phyloP scores from a whole-genome alignment of 2,329 filamentous ascomycete genomes.

The Cordyceps javanica region DNA sequence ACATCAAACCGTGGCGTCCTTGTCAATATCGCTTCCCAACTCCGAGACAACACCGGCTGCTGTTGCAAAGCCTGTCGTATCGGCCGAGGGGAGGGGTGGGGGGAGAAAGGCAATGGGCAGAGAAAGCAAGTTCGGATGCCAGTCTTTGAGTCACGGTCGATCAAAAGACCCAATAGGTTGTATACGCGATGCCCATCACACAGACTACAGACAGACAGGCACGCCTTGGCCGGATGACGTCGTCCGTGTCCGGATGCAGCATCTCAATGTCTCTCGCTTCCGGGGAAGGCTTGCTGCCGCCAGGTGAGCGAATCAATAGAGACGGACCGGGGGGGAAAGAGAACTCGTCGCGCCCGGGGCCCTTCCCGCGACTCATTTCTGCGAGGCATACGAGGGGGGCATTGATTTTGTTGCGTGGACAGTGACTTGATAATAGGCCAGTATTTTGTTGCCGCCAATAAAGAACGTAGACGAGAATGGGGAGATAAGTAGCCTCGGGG shows the following conservation, averaged over 20 bases:
- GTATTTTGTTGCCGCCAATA: no score
- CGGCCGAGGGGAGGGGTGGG: not conserved
- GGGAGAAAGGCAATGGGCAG: not conserved
- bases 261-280: not conserved
- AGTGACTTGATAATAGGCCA: no score
- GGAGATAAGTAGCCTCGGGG: not conserved
- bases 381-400: no score
- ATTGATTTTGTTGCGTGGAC: no score
- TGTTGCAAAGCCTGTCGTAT: not conserved
- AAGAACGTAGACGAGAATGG: not conserved
- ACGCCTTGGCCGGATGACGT: not conserved
- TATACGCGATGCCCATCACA: not conserved
- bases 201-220: not conserved
- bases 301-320: no score
- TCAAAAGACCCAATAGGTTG: not conserved
- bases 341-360: no score
- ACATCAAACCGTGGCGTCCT: not conserved
- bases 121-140: not conserved
- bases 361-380: no score
- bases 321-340: no score
- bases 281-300: no score
- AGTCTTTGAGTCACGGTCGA: not conserved
- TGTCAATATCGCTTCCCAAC: not conserved
- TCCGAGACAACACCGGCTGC: not conserved
- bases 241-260: not conserved